Conservation (phyloP, 2,329 filamentous ascomycete genomes). For the Lomentospora prolificans region DNA sequence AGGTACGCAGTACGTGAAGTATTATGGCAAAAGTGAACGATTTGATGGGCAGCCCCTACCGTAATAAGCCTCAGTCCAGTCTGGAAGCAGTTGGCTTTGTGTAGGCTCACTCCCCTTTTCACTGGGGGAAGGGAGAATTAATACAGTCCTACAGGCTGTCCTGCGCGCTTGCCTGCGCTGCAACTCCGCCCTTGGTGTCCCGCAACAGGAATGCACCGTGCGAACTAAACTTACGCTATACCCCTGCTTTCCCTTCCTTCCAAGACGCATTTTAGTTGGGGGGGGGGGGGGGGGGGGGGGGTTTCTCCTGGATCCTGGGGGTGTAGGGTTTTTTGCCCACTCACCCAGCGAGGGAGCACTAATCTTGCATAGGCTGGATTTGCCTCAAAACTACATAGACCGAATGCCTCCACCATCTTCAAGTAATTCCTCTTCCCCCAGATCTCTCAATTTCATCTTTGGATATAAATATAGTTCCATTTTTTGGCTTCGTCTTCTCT, state of each 20-base stretch:
- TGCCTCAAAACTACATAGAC: neutral
- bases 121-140: too few species aligned
- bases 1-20: neutral
- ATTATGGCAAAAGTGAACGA: too few species aligned
- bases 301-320: neutral
- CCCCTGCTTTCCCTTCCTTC: neutral
- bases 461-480: neutral
- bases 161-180: neutral
- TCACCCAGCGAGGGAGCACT: neutral
- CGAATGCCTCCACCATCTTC: neutral
- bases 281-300: neutral
- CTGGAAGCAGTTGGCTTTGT: too few species aligned
- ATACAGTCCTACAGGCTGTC: too few species aligned
- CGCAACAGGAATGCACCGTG: slow-evolving; percentile 5
- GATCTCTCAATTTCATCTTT: neutral
- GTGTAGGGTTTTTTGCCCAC: neutral
- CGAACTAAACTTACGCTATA: slow-evolving; percentile 1
- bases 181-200: slow-evolving; percentile 8
- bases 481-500: neutral
- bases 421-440: neutral
- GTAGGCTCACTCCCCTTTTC: neutral
- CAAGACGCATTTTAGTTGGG: neutral
- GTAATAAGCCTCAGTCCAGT: too few species aligned
- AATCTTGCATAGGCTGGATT: neutral
- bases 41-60: too few species aligned